Evolutionary conservation across 106 monocot species (phyloP), one percentile per base, ranked within the genome.

Genomic region (Apostasia ramifera): DNA sequence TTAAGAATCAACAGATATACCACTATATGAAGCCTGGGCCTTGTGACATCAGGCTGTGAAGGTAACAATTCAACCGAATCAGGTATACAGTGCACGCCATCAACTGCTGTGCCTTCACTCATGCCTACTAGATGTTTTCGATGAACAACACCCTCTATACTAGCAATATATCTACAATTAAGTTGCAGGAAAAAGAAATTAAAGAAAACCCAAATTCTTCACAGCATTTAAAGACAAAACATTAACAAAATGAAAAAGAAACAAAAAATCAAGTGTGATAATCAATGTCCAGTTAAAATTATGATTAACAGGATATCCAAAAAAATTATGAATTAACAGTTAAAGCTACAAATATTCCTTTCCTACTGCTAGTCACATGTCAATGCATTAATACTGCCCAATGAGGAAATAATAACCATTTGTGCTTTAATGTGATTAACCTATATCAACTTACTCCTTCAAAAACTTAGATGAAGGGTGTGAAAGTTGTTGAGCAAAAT

Each of bases 381-480:
- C 12, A 40, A 12, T 13, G 44, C 4, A 8, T 2, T 47, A 65
- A 15, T 48, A 65, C 37, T 49, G 38, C 48, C 6, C 43, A 5
- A 65, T 4, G 13, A 38, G 2, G 43, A 8, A 0, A 46, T 43
- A 5, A 64, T 44, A 64, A 47, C 3, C 14, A 11, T 46, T 64
- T 6, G 26, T 41, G 15, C 14, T 50, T 61, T 38, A 62, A 43
- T 43, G 48, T 6, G 5, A 65, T 65, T 65, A 47, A 49, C 54
- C 3, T 47, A 64, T 67, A n/a, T 26, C 26, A 70, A 68, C 89
- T 73, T 93, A 98, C 93, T 98, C 98, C 64, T 90, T 98, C 11
- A 85, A 64, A 78, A 93, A 69, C 56, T 93, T 85, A 71, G 93
- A 90, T 52, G 98, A 98, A 68, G 93, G 98, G 76, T 98, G 98